Evolutionary conservation across 2,329 filamentous ascomycete genomes (phyloP).

Genomic region (Sporothrix brasiliensis): DNA sequence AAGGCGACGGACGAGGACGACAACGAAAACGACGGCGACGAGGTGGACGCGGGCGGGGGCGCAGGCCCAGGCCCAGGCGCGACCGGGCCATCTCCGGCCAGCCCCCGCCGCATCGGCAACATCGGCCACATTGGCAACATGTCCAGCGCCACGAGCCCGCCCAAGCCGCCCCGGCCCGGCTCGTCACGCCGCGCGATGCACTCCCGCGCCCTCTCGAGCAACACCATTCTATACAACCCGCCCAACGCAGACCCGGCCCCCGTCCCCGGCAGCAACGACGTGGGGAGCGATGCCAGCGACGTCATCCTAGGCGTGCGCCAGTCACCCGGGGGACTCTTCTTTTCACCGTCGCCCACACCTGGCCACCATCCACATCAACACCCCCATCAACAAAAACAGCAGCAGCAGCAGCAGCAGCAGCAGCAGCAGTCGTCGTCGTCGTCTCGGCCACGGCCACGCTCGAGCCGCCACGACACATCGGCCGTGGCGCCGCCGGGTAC

Average conservation of each 20-base stretch:
- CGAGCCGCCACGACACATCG: conserved; percentile 49
- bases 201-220: conserved; percentile 73
- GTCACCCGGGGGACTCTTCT: conserved; percentile 39
- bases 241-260: conserved; percentile 40
- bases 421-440: background rate
- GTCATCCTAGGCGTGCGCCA: background rate
- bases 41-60: no score
- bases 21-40: background rate
- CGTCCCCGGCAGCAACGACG: background rate
- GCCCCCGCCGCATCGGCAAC: conserved; percentile 18
- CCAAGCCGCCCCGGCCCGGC: conserved; percentile 12
- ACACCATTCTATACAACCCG: conserved; percentile 83
- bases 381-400: no score
- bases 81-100: background rate
- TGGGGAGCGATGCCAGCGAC: conserved; percentile 3
- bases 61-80: no score
- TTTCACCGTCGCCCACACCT: conserved; percentile 49
- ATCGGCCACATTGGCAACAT: no score
- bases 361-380: background rate
- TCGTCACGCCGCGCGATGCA: conserved; percentile 53
- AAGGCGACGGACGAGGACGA: conserved; percentile 37
- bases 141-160: conserved; percentile 21
- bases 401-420: conserved; percentile 37
- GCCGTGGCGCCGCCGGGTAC: conserved; percentile 42
- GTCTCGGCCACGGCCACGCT: conserved; percentile 44